Base-by-base conservation (phyloP, 202 grass and related monocot species). In the Zoysia matrella region DNA sequence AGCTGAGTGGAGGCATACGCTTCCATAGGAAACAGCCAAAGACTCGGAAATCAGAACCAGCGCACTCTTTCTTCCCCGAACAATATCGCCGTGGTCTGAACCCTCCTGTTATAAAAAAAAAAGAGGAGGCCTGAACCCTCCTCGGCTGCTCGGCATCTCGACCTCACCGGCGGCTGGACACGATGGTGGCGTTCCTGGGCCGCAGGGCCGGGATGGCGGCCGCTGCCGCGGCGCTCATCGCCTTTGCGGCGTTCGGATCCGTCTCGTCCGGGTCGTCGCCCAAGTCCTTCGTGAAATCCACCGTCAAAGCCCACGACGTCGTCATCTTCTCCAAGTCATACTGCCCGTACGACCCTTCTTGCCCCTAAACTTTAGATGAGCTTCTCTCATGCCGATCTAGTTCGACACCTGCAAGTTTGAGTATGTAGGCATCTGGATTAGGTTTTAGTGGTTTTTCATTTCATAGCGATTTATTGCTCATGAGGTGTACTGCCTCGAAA, bases 321-420 rank as follows among this genome's bases (percentile, higher is more conserved):
- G 95, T 98, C 65, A 98, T 98, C 85, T 98, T 98, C 92, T 98
- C 92, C 85, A 98, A 98, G 62, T 93, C 92, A 36, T 98, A 95
- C 82, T 98, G 92, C 80, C 95, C 95, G 92, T 98, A 93, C 18
- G 72, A 1, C 15, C 80, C 22, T 36, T 70, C 65, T 42, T 82
- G 3, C 49, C 65, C 55, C 60, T 49, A 42, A 52, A 8, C 4
- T 14, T 13, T 46, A 3, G 11, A 60, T 52, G 3, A 13, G 46
- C 30, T 4, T 22, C 22, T 22, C 30, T 2, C 65, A 14, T n/a
- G 2, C 55, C 46, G 55, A 71, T 85, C 52, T 16, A 71, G 14
- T 52, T 61, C 4, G 2, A 16, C 6, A 73, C 8, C 7, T 55
- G 16, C 14, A 6, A 42, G 61, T 72, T 54, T 71, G 60, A 47